phyloP scores from a whole-genome alignment of 164 flowering plant genomes.

The Paratinospora sagittata region DNA sequence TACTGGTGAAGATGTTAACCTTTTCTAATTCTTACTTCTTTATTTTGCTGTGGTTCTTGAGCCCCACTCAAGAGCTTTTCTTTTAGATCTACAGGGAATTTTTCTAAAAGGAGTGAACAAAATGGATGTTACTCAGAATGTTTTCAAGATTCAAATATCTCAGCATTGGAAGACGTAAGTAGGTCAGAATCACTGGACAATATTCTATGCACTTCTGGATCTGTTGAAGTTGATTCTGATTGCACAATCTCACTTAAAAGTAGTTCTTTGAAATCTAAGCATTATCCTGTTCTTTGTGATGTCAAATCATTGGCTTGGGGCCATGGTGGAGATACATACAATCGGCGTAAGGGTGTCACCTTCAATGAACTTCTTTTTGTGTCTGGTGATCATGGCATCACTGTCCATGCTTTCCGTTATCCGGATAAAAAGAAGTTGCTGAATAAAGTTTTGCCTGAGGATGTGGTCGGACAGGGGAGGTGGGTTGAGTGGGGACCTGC shows the following conservation, averaged over 20 bases:
- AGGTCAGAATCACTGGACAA: conserved; percentile 29
- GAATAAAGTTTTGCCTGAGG: conserved; percentile 17
- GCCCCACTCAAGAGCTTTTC: background rate
- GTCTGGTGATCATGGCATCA: conserved; percentile 61
- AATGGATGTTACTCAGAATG: conserved; percentile 17
- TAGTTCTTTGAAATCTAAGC: conserved; percentile 23
- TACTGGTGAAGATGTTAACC: conserved; percentile 34
- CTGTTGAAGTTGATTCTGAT: conserved; percentile 22
- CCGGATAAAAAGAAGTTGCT: conserved; percentile 19
- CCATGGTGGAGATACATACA: conserved; percentile 52
- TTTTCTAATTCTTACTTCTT: background rate
- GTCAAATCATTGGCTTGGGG: conserved; percentile 92
- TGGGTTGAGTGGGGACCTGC: conserved; percentile 97
- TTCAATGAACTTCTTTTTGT: conserved; percentile 80
- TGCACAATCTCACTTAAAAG: conserved; percentile 18
- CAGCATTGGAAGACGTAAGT: conserved; percentile 13
- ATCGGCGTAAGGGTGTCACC: conserved; percentile 38
- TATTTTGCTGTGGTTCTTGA: background rate
- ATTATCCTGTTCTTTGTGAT: conserved; percentile 46
- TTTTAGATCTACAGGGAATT: conserved; percentile 29
- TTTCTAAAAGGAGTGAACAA: conserved; percentile 11
- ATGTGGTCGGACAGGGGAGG: conserved; percentile 39
- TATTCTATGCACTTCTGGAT: conserved; percentile 35
- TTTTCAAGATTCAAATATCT: conserved; percentile 15
- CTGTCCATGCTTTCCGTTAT: conserved; percentile 70